Conservation (phyloP, 805 yeast species). For the Suhomyces sp. region DNA sequence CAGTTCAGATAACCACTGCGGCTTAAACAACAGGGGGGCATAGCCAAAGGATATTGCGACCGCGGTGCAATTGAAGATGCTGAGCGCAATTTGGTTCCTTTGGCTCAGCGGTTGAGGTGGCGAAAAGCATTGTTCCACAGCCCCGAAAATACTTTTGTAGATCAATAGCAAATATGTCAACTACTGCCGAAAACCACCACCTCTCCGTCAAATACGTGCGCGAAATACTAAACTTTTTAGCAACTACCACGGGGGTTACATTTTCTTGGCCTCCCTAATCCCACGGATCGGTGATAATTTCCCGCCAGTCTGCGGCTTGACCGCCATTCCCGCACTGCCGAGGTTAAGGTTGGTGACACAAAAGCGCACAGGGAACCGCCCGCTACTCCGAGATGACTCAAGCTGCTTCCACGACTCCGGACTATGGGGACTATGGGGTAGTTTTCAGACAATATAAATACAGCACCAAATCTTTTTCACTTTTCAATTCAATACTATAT, state of each 20-base stretch:
- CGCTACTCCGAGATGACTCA: slow-evolving; percentile 12
- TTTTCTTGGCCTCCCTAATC: background rate
- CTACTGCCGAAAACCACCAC: background rate
- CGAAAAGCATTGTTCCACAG: background rate
- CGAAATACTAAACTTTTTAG: background rate
- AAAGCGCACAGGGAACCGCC: background rate
- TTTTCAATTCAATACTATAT: background rate
- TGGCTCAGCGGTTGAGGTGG: background rate
- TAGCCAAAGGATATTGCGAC: background rate
- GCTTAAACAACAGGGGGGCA: background rate
- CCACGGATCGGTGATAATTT: background rate
- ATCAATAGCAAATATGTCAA: background rate
- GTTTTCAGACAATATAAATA: background rate
- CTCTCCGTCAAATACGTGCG: background rate
- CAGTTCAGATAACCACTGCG: background rate
- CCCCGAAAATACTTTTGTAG: background rate
- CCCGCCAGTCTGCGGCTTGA: background rate
- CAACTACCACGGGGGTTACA: background rate
- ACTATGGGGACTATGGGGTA: background rate
- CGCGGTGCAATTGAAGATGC: background rate
- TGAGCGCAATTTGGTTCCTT: background rate
- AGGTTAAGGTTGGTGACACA: background rate
- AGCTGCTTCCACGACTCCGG: slow-evolving; percentile 1
- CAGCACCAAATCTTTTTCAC: background rate
- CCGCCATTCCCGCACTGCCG: background rate